A percentile compares a stretch with the other conserved stretches of the same genome.
These are phyloP conservation scores for Chaetomium strumarium DNA, from an alignment of 2,329 filamentous ascomycete genomes.

Conservation along the genomic window DNA sequence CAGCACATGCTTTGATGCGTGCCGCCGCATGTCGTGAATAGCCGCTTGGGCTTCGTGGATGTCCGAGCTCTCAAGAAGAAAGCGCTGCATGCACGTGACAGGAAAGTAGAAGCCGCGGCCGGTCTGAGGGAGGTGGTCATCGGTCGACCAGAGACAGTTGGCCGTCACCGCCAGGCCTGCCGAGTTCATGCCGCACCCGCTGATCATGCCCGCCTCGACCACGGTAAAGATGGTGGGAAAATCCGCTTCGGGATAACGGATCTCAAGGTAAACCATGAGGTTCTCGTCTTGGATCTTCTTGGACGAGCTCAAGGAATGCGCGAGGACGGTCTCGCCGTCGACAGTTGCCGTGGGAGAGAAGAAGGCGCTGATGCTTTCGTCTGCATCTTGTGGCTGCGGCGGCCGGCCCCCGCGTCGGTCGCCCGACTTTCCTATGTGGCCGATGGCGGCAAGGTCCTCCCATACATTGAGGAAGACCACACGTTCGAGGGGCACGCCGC, in stretches of 20 bases:
- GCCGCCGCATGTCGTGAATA: conserved; percentile 17
- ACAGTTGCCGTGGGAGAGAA: conserved; percentile 12
- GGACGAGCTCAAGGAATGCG: conserved; percentile 21
- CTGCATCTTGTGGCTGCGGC: neutral
- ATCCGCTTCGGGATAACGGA: conserved; percentile 19
- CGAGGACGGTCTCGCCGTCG: conserved; percentile 9
- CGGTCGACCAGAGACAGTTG: conserved; percentile 25
- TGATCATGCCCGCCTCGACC: conserved; percentile 29
- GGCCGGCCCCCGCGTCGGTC: conserved; percentile 48
- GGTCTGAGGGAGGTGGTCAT: conserved; percentile 22
- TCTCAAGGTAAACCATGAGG: conserved; percentile 27
- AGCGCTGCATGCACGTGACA: conserved; percentile 21
- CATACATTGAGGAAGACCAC: conserved; percentile 4
- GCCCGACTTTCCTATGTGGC: conserved; percentile 74
- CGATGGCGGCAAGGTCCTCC: conserved; percentile 6
- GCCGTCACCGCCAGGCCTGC: conserved; percentile 25
- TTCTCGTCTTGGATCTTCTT: conserved; percentile 20
- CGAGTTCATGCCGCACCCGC: conserved; percentile 28
- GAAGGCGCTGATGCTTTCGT: conserved; percentile 18
- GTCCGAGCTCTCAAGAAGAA: conserved; percentile 23
- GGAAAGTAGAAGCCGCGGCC: conserved; percentile 21
- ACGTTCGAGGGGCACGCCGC: neutral
- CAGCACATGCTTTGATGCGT: conserved; percentile 27
- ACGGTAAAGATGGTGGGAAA: conserved; percentile 24
- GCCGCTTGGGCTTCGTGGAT: conserved; percentile 17